Base-by-base conservation (phyloP, 768 basidiomycete species). In the Myochromella boudieri region DNA sequence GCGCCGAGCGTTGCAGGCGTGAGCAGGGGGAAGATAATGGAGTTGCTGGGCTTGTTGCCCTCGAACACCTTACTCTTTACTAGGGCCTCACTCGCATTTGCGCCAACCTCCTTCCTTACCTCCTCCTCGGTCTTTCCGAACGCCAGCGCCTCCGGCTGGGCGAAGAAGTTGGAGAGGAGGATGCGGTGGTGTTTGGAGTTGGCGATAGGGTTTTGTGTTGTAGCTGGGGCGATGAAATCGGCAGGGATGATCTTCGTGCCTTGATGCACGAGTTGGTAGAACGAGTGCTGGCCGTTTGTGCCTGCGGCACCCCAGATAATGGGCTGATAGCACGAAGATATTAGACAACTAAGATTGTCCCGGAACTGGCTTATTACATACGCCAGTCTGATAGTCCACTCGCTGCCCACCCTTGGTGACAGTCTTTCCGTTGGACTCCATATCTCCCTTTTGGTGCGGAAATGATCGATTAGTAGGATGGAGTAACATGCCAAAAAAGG, bases 261-360 rank as follows among this genome's bases (percentile, higher is more conserved):
- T 65, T 94, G 93, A 70, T 95, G 92, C 17, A 95, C 76, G 53
- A 97, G 87, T 69, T 97, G 95, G 74, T 99, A 99, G 81, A 99
- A 98, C 7, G 97, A 97, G 73, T 99, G 97, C 67, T 98, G 95
- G 47, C 95, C 97, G 68, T 98, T 98, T 29, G 97, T 98, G 33
- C 95, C 97, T 0, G 91, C 86, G 8, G 95, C 95, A 56, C 95
- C 97, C 97, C 97, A 99, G 67, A 98, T 90, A 72, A 99, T 98
- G 11, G 97, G 95, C 86, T 94, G 57, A 12, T 27, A 21, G 34
- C 20, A 22, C 18, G 46, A 29, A 29, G 8, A 29, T 29, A 14
- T 29, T 29, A 29, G 28, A 14, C 28, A 29, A 29, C 41, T 8
- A 39, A 44, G 31, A 31, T 32, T 15, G 12, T n/a, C n/a, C n/a